phyloP scores from a whole-genome alignment of 371 early-diverging fungal genomes.

The Mucor mucedo region DNA sequence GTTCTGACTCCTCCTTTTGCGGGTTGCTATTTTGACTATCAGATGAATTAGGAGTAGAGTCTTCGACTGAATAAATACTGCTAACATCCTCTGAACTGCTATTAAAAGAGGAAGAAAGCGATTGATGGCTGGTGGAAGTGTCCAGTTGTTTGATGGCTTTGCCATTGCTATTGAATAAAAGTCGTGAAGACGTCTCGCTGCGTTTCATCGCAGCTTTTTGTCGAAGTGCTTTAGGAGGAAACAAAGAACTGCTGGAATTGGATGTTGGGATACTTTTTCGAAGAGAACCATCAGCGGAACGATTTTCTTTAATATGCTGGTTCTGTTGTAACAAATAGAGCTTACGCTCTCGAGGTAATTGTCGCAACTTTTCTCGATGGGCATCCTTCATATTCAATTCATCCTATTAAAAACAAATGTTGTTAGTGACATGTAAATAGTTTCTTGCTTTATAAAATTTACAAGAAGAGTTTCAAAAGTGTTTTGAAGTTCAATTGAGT shows the following conservation, averaged over 20 bases:
- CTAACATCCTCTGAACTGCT: background rate
- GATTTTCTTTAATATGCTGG: conserved; percentile 46
- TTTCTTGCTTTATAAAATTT: background rate
- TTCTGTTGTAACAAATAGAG: conserved; percentile 58
- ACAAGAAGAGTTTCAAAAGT: conserved; percentile 35
- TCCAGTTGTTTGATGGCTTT: conserved; percentile 4
- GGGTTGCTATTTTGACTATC: background rate
- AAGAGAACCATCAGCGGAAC: background rate
- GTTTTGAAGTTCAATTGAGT: conserved; percentile 13
- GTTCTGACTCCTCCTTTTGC: background rate
- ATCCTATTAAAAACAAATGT: conserved; percentile 34
- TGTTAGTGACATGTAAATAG: background rate
- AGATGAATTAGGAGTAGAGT: background rate
- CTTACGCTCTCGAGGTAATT: conserved; percentile 55
- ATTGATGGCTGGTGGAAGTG: conserved; percentile 11
- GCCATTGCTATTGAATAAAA: conserved; percentile 11
- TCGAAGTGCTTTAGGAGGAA: conserved; percentile 26
- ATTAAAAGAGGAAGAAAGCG: conserved; percentile 13
- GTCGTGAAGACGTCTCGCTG: conserved; percentile 31
- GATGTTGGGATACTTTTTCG: conserved; percentile 22
- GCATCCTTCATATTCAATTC: conserved; percentile 65
- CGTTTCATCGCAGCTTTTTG: conserved; percentile 31
- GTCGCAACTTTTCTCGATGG: conserved; percentile 54
- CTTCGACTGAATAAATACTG: background rate
- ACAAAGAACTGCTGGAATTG: conserved; percentile 25